Base-by-base conservation (phyloP, 2,329 filamentous ascomycete species). In the Phaeoacremonium minimum region DNA sequence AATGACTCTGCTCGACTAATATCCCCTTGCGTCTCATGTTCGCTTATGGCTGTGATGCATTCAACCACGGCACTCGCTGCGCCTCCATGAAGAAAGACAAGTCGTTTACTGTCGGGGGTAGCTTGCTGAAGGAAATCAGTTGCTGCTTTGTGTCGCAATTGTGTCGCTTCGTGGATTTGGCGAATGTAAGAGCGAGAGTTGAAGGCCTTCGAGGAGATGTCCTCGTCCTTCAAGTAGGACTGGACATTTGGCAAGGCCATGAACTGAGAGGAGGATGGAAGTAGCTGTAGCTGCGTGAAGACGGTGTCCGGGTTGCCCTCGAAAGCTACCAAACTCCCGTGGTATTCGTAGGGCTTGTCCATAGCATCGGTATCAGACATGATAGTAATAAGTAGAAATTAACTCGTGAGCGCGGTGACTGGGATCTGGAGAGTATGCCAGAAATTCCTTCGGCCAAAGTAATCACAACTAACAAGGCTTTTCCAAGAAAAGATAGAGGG, bases 1-100 rank as follows among this genome's bases (percentile, higher is more conserved):
- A 75, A 58, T 3, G 52, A 51, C 48, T 75, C 69, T 0, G 78
- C 78, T 39, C 63, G 61, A n/a, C 48, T 44, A 12, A 67, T 46
- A 45, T 77, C 63, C 3, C 73, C 75, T 28, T 63, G 49, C 1
- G 72, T 75, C 37, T 73, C 56, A 40, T 75, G 60, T 35, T 72
- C 56, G 52, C 70, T 71, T 34, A 83, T 78, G 18, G 63, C 60
- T 22, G 61, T 57, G 37, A 83, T 67, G 47, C 77, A 83, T 16
- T 69, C 58, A 6, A 69, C 57, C 36, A 73, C 69, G 2, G 77
- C 77, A 37, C 69, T 64, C 8, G 71, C 63, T 4, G 73, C 75
- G 8, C 79, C 77, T 4, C 78, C 79, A 35, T 78, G 70, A 55
- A 79, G 60, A 45, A 83, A 80, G 7, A 80, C 77, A 5, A 83